Evolutionary conservation across 2,329 filamentous ascomycete species (phyloP), one percentile per base, ranked within the genome.

Genomic region (Hawksworthiomyces lignivorus): DNA sequence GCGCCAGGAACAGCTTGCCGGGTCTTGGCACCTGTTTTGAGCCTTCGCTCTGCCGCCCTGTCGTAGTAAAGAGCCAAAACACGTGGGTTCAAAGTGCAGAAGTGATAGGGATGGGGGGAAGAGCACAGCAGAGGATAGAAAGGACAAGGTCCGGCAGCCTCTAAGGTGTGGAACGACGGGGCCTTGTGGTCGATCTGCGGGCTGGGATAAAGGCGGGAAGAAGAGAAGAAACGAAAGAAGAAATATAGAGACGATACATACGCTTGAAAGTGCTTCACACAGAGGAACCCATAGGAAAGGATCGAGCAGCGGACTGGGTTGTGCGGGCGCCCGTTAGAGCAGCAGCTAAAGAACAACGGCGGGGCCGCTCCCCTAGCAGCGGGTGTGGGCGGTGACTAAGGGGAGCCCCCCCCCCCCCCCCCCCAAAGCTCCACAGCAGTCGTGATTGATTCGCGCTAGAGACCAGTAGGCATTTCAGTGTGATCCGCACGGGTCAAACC

Each of bases 401-500:
- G n/a, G n/a, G n/a, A n/a, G n/a, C n/a, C n/a, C n/a, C n/a, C n/a
- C n/a, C n/a, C n/a, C n/a, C n/a, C n/a, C n/a, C n/a, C n/a, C n/a
- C n/a, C n/a, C n/a, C n/a, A n/a, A n/a, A n/a, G n/a, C 26, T 14
- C 30, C 38, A 28, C 9, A 17, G 11, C 15, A n/a, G 21, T 15
- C 11, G n/a, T 46, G 43, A 46, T 44, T 44, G 43, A 46, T 41
- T 44, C 30, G 37, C 46, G 36, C 44, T 39, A 42, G 44, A 44
- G 37, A 33, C 31, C 36, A 22, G 42, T 37, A 37, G 36, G 33
- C 29, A 35, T 17, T 7, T 21, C 31, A 38, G 47, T 48, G 37
- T 49, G 45, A 49, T 49, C 47, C 37, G 42, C 45, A 45, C 37
- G 39, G 42, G 41, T 48, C 47, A 48, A 48, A 46, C 44, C 11